Percentiles rank a stretch among this genome's conserved stretches.
These are phyloP conservation scores for Rubia tinctorum DNA, from an alignment of 305 asterid genomes.

Conservation along the genomic window DNA sequence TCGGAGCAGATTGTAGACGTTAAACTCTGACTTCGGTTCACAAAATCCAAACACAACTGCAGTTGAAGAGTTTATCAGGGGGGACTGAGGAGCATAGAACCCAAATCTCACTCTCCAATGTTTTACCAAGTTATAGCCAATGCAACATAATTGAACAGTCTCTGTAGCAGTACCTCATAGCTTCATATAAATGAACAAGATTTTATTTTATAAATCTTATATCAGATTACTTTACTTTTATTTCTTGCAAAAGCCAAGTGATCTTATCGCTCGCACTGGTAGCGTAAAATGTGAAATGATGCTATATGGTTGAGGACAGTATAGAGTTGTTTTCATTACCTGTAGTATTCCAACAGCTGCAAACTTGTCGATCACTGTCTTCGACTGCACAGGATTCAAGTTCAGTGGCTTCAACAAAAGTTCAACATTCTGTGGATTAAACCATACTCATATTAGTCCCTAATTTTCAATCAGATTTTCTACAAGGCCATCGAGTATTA, in stretches of 20 bases:
- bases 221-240: neutral
- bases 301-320: neutral
- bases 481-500: too few relatives aligned
- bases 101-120: too few relatives aligned
- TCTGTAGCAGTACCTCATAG: too few relatives aligned
- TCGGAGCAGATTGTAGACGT: too few relatives aligned
- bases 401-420: constrained; percentile 52
- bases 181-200: too few relatives aligned
- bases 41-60: too few relatives aligned
- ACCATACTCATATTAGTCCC: constrained; percentile 8
- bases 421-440: constrained; percentile 48
- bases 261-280: neutral
- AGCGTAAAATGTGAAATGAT: neutral
- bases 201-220: neutral
- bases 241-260: neutral
- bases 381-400: constrained; percentile 46
- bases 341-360: constrained; percentile 94
- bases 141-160: too few relatives aligned
- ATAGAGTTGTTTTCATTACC: constrained; percentile 32
- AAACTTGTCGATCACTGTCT: constrained; percentile 75
- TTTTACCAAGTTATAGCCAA: too few relatives aligned
- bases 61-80: too few relatives aligned
- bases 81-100: too few relatives aligned
- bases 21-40: too few relatives aligned
- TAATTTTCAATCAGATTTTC: neutral